phyloP scores from a whole-genome alignment of 2,329 filamentous ascomycete species.

The Colletotrichum horii region DNA sequence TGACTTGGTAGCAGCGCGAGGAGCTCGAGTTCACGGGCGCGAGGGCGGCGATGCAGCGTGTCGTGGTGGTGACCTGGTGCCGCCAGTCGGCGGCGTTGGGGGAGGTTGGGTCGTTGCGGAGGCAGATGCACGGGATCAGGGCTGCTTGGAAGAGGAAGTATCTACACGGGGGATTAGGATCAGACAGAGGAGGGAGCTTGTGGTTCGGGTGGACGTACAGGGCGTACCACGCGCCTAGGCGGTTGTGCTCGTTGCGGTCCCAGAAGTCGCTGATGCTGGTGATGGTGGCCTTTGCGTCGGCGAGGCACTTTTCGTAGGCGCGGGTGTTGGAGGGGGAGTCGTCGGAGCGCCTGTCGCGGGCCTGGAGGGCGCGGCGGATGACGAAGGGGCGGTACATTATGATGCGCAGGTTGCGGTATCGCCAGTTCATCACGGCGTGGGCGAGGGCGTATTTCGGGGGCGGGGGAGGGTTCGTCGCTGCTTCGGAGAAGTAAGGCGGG shows the following conservation, averaged over 20 bases:
- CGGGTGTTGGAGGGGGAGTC: slow-evolving; percentile 14
- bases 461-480: slow-evolving; percentile 35
- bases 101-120: slow-evolving; percentile 46
- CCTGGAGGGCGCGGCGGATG: slow-evolving; percentile 37
- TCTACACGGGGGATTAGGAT: slow-evolving; percentile 23
- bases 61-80: slow-evolving; percentile 41
- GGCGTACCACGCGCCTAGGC: slow-evolving; percentile 48
- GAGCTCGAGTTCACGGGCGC: slow-evolving; percentile 43
- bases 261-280: slow-evolving; percentile 42
- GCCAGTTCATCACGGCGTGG: slow-evolving; percentile 48
- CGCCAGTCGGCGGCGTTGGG: slow-evolving; percentile 42
- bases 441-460: slow-evolving; percentile 41
- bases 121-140: slow-evolving; percentile 51
- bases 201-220: slow-evolving; percentile 26
- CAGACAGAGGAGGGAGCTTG: not conserved
- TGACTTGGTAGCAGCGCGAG: slow-evolving; percentile 44
- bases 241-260: slow-evolving; percentile 38
- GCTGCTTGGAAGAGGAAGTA: slow-evolving; percentile 56
- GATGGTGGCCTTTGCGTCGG: slow-evolving; percentile 45
- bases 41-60: slow-evolving; percentile 41
- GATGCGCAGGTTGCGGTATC: slow-evolving; percentile 49
- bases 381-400: slow-evolving; percentile 53
- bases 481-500: slow-evolving; percentile 39
- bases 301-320: slow-evolving; percentile 36
- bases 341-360: not conserved